Evolutionary conservation across 2,329 filamentous ascomycete genomes (phyloP).

Genomic region (Tothia fuscella): DNA sequence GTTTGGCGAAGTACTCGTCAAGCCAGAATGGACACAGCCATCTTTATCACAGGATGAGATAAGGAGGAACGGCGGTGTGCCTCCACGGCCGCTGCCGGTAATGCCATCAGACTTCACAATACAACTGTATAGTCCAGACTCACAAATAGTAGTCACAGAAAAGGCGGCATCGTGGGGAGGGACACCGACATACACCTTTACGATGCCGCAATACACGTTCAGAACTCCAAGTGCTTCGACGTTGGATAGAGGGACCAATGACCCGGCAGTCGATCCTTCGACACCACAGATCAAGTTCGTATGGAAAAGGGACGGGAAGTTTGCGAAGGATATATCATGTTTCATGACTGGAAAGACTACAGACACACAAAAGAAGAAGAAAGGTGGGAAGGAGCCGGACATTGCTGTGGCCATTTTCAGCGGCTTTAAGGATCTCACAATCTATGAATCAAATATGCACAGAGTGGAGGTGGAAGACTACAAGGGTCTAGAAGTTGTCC

Average conservation of each 20-base stretch:
- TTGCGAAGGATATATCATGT: slow-evolving; percentile 85
- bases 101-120: slow-evolving; percentile 71
- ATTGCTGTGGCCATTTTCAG: slow-evolving; percentile 88
- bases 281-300: slow-evolving; percentile 69
- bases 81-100: slow-evolving; percentile 56
- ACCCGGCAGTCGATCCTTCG: slow-evolving; percentile 40
- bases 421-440: slow-evolving; percentile 61
- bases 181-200: slow-evolving; percentile 78
- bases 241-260: slow-evolving; percentile 60
- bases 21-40: slow-evolving; percentile 77
- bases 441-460: slow-evolving; percentile 88
- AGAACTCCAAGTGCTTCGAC: slow-evolving; percentile 64
- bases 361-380: slow-evolving; percentile 42
- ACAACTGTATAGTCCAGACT: slow-evolving; percentile 89
- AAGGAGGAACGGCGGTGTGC: slow-evolving; percentile 53
- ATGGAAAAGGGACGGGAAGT: slow-evolving; percentile 81
- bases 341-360: slow-evolving; percentile 70
- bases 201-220: slow-evolving; percentile 79
- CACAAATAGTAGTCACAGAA: slow-evolving; percentile 59
- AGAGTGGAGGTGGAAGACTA: slow-evolving; percentile 87
- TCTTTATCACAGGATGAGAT: slow-evolving; percentile 71
- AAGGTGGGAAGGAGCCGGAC: slow-evolving; percentile 75
- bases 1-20: slow-evolving; percentile 74
- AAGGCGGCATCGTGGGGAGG: slow-evolving; percentile 63
- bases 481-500: slow-evolving; percentile 79